These are phyloP conservation scores for Pseudopyrenochaeta lycopersici DNA, from an alignment of 2,329 filamentous ascomycete genomes.

Conservation along the genomic window DNA sequence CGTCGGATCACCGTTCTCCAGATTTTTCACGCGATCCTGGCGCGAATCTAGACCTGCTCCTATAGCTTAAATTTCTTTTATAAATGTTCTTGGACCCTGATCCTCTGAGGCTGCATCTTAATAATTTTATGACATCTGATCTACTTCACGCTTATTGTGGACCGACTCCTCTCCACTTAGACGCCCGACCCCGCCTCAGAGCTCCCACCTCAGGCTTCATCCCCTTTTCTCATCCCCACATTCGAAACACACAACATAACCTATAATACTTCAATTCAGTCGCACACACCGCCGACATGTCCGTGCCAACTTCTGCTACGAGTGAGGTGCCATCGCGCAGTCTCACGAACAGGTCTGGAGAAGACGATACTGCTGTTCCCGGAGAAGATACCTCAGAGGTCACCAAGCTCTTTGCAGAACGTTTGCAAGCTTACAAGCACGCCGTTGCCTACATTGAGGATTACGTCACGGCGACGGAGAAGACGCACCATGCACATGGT, in stretches of 20 bases:
- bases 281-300: constrained; percentile 29
- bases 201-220: not conserved
- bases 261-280: not conserved
- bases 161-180: not conserved
- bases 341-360: constrained; percentile 41
- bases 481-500: constrained; percentile 81
- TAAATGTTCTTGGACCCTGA: not conserved
- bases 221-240: not conserved
- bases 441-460: constrained; percentile 90
- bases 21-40: too few relatives aligned
- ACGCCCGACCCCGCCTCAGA: not conserved
- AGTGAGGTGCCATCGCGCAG: constrained; percentile 41
- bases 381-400: constrained; percentile 60
- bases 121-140: too few relatives aligned
- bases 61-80: not conserved
- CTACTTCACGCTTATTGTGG: not conserved
- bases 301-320: constrained; percentile 44
- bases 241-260: constrained; percentile 1
- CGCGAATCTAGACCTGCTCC: not conserved
- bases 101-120: not conserved
- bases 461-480: constrained; percentile 85
- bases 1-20: too few relatives aligned
- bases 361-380: constrained; percentile 56
- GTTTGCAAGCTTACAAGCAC: constrained; percentile 95
- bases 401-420: constrained; percentile 77